Conservation (phyloP, 805 yeast species). For the Blastobotrys parvus region DNA sequence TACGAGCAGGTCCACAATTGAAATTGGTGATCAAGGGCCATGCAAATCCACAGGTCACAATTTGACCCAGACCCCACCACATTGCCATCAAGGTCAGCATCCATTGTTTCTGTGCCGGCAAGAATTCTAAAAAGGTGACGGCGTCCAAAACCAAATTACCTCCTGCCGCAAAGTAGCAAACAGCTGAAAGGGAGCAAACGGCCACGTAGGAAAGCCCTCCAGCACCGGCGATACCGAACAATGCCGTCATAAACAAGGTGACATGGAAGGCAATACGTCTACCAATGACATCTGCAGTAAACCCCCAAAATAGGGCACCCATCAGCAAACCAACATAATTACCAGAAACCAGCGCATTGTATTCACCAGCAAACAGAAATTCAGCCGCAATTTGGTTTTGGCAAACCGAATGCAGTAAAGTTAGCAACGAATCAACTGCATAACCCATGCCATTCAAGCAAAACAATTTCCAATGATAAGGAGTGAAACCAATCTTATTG, state of each 20-base stretch:
- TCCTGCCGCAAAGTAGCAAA: constrained; percentile 36
- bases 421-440: constrained; percentile 46
- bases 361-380: constrained; percentile 28
- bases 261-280: constrained; percentile 43
- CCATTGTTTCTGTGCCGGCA: constrained; percentile 44
- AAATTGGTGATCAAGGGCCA: constrained; percentile 48
- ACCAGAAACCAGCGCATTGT: constrained; percentile 32
- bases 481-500: constrained; percentile 55
- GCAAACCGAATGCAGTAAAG: constrained; percentile 38
- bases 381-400: constrained; percentile 39
- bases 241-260: constrained; percentile 38
- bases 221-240: constrained; percentile 38
- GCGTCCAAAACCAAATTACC: constrained; percentile 50
- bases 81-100: constrained; percentile 43
- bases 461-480: constrained; percentile 44
- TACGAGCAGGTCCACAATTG: constrained; percentile 34
- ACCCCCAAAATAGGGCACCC: constrained; percentile 49
- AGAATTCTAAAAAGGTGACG: constrained; percentile 42
- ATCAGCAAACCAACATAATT: constrained; percentile 41
- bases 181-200: constrained; percentile 36
- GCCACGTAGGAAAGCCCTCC: constrained; percentile 46
- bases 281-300: constrained; percentile 47
- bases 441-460: constrained; percentile 50
- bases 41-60: constrained; percentile 41
- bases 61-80: constrained; percentile 59